Evolutionary conservation across 1,139 yeast genomes (phyloP), one percentile per base, ranked within the genome.

Genomic region (Debaryomyces singareniensis): DNA sequence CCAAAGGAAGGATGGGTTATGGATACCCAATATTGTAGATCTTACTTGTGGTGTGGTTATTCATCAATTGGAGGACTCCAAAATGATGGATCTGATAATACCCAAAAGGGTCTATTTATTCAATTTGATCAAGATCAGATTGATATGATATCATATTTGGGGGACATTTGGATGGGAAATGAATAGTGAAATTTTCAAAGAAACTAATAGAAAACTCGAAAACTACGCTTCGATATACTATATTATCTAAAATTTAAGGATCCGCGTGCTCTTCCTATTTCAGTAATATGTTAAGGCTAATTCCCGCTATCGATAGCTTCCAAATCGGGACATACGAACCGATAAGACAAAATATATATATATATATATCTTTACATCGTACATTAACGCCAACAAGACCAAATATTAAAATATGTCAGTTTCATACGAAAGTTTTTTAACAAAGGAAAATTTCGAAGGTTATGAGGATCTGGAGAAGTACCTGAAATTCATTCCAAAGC

Each of bases 21-120:
- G 58, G 55, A 50, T 15, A 33, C 25, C 26, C 43, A 37, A 12
- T 64, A 64, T 32, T 66, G 74, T 49, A 55, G 55, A 20, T 53
- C 61, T 9, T 66, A 67, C 35, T 43, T 64, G 26, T 67, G 71
- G 64, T 67, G 73, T 54, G 71, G 68, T 2, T 66, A 61, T 40
- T 61, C 66, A 24, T 38, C 48, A 11, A 51, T 66, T 33, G 72
- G 72, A 25, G 71, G 64, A 2, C 38, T 27, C 3, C 45, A 52
- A 3, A 26, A 33, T 5, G 43, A 41, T 20, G 58, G 53, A 4
- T 32, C 27, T 4, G 57, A 53, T 27, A 55, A 48, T 31, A 44
- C 51, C 5, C 51, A 51, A 32, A 28, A 35, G 3, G 65, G 65
- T 4, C 35, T 35, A 16, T 33, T 51, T 22, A 41, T 58, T 20